Conservation (phyloP, 2,329 filamentous ascomycete genomes). For the Botrytis medusae region DNA sequence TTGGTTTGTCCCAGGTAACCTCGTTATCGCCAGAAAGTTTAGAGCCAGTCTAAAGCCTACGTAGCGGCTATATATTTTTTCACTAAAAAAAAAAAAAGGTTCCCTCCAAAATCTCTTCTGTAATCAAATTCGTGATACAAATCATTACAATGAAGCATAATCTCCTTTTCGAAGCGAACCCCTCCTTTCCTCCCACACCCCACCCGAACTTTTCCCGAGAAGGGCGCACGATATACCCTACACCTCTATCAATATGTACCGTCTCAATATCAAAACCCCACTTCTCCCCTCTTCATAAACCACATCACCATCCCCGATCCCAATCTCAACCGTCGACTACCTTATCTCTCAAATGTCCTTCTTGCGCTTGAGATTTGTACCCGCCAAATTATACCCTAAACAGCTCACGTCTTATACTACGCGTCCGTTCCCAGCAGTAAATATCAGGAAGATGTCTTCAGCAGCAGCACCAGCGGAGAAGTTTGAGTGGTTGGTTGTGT, state of each 20-base stretch:
- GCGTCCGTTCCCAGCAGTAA: background rate
- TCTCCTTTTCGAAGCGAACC: slow-evolving; percentile 15
- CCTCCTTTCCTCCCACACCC: background rate
- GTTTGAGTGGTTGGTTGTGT: slow-evolving; percentile 66
- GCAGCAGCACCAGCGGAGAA: slow-evolving; percentile 39
- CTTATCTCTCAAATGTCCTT: slow-evolving; percentile 2
- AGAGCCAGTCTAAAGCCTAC: background rate
- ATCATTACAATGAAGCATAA: background rate
- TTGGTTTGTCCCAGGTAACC: background rate
- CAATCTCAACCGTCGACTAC: background rate
- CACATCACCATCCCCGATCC: background rate
- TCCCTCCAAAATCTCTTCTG: background rate
- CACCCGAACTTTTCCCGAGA: background rate
- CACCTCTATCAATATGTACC: background rate
- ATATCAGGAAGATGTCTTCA: slow-evolving; percentile 18
- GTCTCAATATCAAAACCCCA: slow-evolving; percentile 16
- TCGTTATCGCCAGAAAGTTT: no score
- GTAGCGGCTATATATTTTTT: no score
- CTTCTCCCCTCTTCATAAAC: background rate
- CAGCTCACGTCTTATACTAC: background rate
- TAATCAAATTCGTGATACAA: background rate
- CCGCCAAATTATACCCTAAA: background rate
- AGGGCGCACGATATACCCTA: background rate
- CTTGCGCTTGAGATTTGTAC: background rate
- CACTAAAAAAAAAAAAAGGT: background rate